Base-by-base conservation (phyloP, 2,329 filamentous ascomycete genomes). In the Diplodia scrobiculata region DNA sequence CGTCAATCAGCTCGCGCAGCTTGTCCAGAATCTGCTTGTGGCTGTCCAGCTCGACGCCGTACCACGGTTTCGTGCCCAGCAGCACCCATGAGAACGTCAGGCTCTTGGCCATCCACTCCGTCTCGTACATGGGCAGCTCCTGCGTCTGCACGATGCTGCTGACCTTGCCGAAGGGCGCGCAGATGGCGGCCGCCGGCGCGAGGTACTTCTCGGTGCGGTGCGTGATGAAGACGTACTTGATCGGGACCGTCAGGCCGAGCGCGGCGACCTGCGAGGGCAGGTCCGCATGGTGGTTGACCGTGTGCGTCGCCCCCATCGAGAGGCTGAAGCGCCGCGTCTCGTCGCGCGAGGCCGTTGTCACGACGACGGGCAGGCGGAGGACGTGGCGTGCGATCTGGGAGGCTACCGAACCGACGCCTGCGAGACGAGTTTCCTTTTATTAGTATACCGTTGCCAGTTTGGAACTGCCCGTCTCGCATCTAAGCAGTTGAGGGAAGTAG, bases 51-150 rank as follows among this genome's bases (percentile, higher is more conserved):
- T 77, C 72, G n/a, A 77, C 74, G 19, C 73, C 70, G 65, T 81
- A 78, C 68, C 77, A 80, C 3, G 75, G 72, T 25, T 80, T 79
- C 1, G 78, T 79, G 1, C 78, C 79, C 10, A 82, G 55, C 69
- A 79, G 73, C 68, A 74, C 76, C 79, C 80, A 82, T 3, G 74
- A 71, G 64, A 80, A 82, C 0, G 75, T 76, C 60, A 82, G 68
- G 17, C 75, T 78, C 71, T 82, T 82, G 58, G 78, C 75, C 79
- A 81, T 80, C 70, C 79, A 81, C 70, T 80, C 74, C 2, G 79
- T 79, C 2, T 79, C 79, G 67, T 82, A 81, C 77, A 81, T 78
- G 27, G 75, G 75, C 36, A 77, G 68, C 38, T 79, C 76, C 52
- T 75, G 69, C 7, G 76, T 76, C 70, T 83, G 80, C 14, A 82